Conservation (phyloP, 2,329 filamentous ascomycete genomes). For the Simplicillium aogashimaense region DNA sequence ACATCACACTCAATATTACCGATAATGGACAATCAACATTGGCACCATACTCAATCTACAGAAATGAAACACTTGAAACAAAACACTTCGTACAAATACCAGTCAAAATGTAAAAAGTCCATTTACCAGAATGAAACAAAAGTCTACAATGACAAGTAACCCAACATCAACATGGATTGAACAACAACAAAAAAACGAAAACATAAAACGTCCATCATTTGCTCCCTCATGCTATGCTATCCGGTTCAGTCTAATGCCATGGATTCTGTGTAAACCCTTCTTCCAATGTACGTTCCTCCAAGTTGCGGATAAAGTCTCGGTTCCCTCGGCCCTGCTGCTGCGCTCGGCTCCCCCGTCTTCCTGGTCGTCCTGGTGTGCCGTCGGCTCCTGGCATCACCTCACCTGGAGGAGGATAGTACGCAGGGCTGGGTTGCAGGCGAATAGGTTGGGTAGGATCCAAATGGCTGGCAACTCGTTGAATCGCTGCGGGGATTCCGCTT, state of each 20-base stretch:
- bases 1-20: no score
- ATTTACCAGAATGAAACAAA: no score
- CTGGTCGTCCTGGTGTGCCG: constrained; percentile 39
- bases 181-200: constrained; percentile 6
- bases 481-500: constrained; percentile 81
- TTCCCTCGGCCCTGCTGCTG: constrained; percentile 52
- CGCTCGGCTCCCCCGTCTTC: constrained; percentile 67
- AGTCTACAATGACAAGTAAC: constrained; percentile 39
- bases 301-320: constrained; percentile 84
- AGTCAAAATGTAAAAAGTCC: no score
- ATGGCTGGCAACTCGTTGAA: constrained; percentile 92
- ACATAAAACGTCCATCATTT: constrained; percentile 3
- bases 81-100: no score
- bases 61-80: no score
- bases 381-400: constrained; percentile 66
- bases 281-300: constrained; percentile 90
- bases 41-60: no score
- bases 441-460: constrained; percentile 92
- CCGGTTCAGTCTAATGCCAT: constrained; percentile 51
- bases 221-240: not conserved
- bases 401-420: constrained; percentile 89
- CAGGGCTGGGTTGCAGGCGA: constrained; percentile 85
- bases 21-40: no score
- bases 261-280: constrained; percentile 73
- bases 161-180: not conserved